Conservation (phyloP, 345 rosid species). For the Aquilaria malaccensis region DNA sequence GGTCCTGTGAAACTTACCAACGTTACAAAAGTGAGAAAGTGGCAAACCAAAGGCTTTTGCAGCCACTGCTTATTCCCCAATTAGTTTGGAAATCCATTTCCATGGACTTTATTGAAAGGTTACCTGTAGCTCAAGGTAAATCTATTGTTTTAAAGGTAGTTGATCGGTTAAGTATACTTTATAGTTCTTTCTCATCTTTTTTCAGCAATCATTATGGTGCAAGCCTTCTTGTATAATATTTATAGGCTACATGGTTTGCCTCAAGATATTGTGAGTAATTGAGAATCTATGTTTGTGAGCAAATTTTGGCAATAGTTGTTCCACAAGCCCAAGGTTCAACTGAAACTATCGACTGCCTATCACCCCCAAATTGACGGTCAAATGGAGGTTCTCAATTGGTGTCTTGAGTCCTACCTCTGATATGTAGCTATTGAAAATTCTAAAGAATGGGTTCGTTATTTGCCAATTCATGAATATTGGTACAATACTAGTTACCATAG, state of each 20-base stretch:
- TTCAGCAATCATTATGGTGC: neutral
- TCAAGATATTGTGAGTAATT: neutral
- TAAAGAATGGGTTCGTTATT: neutral
- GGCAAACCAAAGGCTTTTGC: neutral
- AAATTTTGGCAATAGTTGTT: too few species aligned
- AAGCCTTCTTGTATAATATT: neutral
- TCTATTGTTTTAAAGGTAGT: neutral
- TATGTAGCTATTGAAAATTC: neutral
- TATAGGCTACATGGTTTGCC: neutral
- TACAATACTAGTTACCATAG: neutral
- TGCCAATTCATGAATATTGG: neutral
- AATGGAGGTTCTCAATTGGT: neutral
- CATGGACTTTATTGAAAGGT: neutral
- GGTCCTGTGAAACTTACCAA: neutral
- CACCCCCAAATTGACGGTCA: conserved; percentile 2
- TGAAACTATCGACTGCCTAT: neutral
- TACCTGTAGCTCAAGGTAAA: neutral
- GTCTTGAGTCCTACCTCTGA: neutral
- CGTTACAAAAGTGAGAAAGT: neutral
- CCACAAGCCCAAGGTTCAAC: neutral
- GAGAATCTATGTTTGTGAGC: neutral
- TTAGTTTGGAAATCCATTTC: neutral
- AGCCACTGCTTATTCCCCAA: neutral
- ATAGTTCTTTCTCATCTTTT: neutral
- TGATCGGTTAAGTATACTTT: neutral